Conservation (phyloP, 2,329 filamentous ascomycete species). For the Epichloe baconii region DNA sequence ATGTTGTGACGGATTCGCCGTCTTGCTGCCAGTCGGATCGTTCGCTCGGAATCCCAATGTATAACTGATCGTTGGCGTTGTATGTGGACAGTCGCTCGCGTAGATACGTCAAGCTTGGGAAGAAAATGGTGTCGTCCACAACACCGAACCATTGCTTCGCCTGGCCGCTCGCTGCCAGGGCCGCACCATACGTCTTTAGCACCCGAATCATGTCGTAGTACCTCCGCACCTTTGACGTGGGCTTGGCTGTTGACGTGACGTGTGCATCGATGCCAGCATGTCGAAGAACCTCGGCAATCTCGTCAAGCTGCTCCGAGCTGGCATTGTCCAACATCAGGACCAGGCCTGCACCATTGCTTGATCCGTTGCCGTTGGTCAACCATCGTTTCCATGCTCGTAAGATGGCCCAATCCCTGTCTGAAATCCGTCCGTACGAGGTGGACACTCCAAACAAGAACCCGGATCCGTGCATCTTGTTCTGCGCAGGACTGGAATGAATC, state of each 20-base stretch:
- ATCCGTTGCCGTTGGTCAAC: slow-evolving; percentile 28
- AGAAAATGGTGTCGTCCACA: slow-evolving; percentile 33
- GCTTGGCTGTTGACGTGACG: slow-evolving; percentile 19
- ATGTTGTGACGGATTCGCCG: slow-evolving; percentile 23
- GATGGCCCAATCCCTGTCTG: slow-evolving; percentile 24
- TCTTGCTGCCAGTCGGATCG: slow-evolving; percentile 28
- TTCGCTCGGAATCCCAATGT: slow-evolving; percentile 31
- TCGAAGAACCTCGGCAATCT: slow-evolving; percentile 18
- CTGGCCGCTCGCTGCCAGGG: slow-evolving; percentile 21
- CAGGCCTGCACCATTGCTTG: slow-evolving; percentile 30
- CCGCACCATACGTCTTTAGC: slow-evolving; percentile 20
- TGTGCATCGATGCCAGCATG: slow-evolving; percentile 26
- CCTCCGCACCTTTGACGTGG: slow-evolving; percentile 19
- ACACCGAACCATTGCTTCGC: slow-evolving; percentile 29
- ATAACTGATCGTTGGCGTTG: slow-evolving; percentile 20
- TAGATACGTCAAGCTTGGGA: slow-evolving; percentile 28
- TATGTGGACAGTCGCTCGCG: slow-evolving; percentile 24
- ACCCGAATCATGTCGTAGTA: slow-evolving; percentile 26
- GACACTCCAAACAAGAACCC: slow-evolving; percentile 30
- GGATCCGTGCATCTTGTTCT: slow-evolving; percentile 25
- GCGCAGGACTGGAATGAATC: slow-evolving; percentile 16
- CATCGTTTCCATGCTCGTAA: slow-evolving; percentile 31
- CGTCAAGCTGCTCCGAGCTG: slow-evolving; percentile 17
- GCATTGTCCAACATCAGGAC: slow-evolving; percentile 29
- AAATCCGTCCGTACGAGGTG: slow-evolving; percentile 28